Conservation (phyloP, 768 basidiomycete genomes). For the Rhizopogon vinicolor region DNA sequence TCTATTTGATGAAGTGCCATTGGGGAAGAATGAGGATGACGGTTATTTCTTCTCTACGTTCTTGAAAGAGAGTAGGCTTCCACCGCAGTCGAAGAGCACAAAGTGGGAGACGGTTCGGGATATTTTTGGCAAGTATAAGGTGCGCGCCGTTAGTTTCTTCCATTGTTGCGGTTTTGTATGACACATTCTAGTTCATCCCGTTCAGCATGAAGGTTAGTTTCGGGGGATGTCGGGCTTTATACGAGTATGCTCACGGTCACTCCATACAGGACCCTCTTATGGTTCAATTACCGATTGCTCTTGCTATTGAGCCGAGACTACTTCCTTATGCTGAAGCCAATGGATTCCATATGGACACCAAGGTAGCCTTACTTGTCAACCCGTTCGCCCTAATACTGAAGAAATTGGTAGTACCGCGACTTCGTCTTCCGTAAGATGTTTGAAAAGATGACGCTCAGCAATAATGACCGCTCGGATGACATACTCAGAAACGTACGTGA, state of each 20-base stretch:
- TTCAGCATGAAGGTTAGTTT: slow-evolving; percentile 60
- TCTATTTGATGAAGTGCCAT: slow-evolving; percentile 61
- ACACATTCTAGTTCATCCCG: slow-evolving; percentile 61
- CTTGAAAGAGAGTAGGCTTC: slow-evolving; percentile 64
- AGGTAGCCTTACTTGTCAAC: slow-evolving; percentile 36
- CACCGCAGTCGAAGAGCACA: slow-evolving; percentile 52
- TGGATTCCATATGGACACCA: slow-evolving; percentile 76
- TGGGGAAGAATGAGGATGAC: slow-evolving; percentile 73
- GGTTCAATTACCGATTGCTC: slow-evolving; percentile 69
- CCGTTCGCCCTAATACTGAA: not conserved
- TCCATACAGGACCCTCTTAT: slow-evolving; percentile 66
- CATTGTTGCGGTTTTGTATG: slow-evolving; percentile 5
- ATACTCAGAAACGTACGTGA: slow-evolving; percentile 69
- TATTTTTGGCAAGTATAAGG: slow-evolving; percentile 68
- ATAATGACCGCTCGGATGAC: slow-evolving; percentile 53
- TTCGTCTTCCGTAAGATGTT: slow-evolving; percentile 90
- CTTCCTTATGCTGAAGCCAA: slow-evolving; percentile 68
- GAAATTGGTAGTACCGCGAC: slow-evolving; percentile 58
- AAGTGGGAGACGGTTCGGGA: slow-evolving; percentile 63
- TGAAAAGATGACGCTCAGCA: slow-evolving; percentile 45
- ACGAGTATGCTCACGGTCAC: slow-evolving; percentile 4
- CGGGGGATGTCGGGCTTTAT: not conserved
- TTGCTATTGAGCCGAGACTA: slow-evolving; percentile 73
- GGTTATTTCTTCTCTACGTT: slow-evolving; percentile 60
- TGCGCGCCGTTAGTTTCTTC: slow-evolving; percentile 20